Evolutionary conservation across 2,329 filamentous ascomycete genomes (phyloP).

Genomic region (Aspergillus proliferans): DNA sequence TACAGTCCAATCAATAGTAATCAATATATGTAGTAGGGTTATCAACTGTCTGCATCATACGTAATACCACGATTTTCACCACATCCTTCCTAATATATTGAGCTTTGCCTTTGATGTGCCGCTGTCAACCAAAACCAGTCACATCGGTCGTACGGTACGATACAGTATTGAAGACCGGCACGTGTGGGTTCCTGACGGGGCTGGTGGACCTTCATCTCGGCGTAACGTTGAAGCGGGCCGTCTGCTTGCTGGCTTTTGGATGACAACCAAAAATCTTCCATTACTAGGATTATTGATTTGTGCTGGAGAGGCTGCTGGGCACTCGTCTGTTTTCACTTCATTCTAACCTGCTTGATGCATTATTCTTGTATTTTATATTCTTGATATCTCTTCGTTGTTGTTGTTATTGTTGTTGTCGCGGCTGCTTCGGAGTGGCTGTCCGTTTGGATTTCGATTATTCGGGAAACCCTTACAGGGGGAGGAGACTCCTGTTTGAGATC

Average conservation of each 20-base stretch:
- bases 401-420: too few species aligned
- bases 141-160: slow-evolving; percentile 1
- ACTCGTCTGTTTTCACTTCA: slow-evolving; percentile 3
- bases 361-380: slow-evolving; percentile 1
- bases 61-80: not conserved
- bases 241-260: slow-evolving; percentile 12
- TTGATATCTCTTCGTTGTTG: slow-evolving; percentile 2
- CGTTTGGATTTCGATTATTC: slow-evolving; percentile 2
- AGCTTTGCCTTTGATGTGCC: not conserved
- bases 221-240: slow-evolving; percentile 20
- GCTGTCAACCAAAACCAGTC: not conserved
- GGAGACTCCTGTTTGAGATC: slow-evolving; percentile 2
- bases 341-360: slow-evolving; percentile 10
- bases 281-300: not conserved
- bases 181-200: not conserved
- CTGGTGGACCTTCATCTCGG: slow-evolving; percentile 17
- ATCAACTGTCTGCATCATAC: too few species aligned
- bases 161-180: slow-evolving; percentile 1
- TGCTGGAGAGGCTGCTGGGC: not conserved
- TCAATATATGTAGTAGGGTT: too few species aligned
- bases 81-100: too few species aligned
- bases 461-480: slow-evolving; percentile 1
- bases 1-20: too few species aligned
- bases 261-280: slow-evolving; percentile 1
- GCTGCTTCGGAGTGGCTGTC: slow-evolving; percentile 12